Conservation (phyloP, 2,329 filamentous ascomycete species). For the Microcyclosporella mali region DNA sequence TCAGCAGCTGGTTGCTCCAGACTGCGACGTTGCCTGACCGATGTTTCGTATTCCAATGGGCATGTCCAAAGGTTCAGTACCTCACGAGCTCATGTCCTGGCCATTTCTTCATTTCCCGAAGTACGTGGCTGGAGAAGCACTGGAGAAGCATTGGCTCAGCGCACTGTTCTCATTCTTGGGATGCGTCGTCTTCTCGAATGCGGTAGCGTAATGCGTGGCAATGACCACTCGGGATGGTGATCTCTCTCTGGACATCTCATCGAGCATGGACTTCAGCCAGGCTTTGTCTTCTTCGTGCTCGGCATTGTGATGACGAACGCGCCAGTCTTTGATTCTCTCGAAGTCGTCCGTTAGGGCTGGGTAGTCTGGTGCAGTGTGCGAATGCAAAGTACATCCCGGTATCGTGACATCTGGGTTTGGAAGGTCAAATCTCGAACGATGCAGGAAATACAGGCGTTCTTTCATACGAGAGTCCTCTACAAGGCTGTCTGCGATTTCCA, state of each 20-base stretch:
- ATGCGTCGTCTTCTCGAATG: constrained; percentile 40
- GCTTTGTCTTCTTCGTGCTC: constrained; percentile 42
- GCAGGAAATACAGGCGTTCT: constrained; percentile 36
- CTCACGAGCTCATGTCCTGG: constrained; percentile 6
- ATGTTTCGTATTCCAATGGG: constrained; percentile 38
- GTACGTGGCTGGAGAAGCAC: constrained; percentile 49
- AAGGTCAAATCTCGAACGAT: constrained; percentile 38
- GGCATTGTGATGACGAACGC: constrained; percentile 43
- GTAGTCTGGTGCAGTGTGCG: constrained; percentile 37
- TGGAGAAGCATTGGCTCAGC: constrained; percentile 46
- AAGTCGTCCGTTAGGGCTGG: constrained; percentile 45
- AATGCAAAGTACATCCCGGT: constrained; percentile 54
- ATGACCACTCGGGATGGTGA: constrained; percentile 27
- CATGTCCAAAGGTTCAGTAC: constrained; percentile 45
- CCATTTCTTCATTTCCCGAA: not conserved
- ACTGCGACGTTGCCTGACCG: constrained; percentile 27
- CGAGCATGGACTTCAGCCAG: constrained; percentile 45
- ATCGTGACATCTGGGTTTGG: constrained; percentile 39
- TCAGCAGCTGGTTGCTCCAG: constrained; percentile 34
- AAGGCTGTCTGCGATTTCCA: constrained; percentile 36
- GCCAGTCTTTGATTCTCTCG: constrained; percentile 47
- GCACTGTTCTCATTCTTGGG: constrained; percentile 43
- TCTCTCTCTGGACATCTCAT: constrained; percentile 5
- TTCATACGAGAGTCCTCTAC: constrained; percentile 35
- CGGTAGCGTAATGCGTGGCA: constrained; percentile 54